Evolutionary conservation across 2,329 filamentous ascomycete species (phyloP).

Genomic region (Apiospora rasikravindrae): DNA sequence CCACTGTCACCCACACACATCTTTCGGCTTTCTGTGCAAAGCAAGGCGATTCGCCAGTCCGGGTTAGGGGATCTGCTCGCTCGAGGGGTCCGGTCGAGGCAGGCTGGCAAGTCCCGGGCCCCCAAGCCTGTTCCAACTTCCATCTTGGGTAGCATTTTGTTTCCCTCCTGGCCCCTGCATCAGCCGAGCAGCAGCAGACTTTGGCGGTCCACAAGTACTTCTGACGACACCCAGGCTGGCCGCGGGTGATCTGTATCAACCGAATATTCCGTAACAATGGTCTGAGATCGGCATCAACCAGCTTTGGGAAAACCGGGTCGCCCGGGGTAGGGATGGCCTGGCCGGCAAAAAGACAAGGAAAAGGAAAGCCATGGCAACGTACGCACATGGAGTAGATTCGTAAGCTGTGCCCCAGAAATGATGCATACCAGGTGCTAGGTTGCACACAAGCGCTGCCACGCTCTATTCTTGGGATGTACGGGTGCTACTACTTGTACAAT

Average conservation of each 20-base stretch:
- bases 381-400: slow-evolving; percentile 7
- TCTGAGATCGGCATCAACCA: slow-evolving; percentile 1
- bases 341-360: neutral
- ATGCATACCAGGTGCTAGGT: neutral
- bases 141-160: slow-evolving; percentile 3
- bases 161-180: slow-evolving; percentile 12
- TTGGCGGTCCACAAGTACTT: neutral
- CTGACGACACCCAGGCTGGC: neutral
- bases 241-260: neutral
- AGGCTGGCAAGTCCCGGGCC: neutral
- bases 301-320: neutral
- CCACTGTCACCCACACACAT: neutral
- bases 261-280: slow-evolving; percentile 2
- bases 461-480: slow-evolving; percentile 4
- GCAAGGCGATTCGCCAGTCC: slow-evolving; percentile 8
- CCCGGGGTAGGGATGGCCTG: neutral
- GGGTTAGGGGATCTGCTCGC: neutral
- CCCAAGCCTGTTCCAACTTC: neutral
- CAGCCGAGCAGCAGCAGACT: neutral
- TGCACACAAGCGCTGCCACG: neutral
- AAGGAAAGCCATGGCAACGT: slow-evolving; percentile 1
- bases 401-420: slow-evolving; percentile 14
- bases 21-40: neutral
- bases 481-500: slow-evolving; percentile 10
- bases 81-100: neutral